Conservation (phyloP, 1,139 yeast genomes). For the Yamadazyma oceani region DNA sequence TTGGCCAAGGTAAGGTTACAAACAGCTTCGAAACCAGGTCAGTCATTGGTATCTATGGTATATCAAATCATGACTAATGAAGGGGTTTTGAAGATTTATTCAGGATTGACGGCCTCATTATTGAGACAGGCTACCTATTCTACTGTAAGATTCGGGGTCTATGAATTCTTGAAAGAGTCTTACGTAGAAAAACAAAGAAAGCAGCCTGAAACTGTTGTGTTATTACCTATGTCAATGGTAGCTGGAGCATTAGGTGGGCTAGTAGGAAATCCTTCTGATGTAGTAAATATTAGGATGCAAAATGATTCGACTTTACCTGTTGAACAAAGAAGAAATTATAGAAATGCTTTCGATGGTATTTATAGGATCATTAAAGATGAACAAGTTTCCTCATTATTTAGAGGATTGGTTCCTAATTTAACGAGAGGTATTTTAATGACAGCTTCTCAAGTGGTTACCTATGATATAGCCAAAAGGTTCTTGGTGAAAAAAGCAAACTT, state of each 20-base stretch:
- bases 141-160: constrained; percentile 80
- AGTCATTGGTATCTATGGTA: constrained; percentile 61
- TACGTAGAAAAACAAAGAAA: constrained; percentile 35
- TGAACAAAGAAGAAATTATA: constrained; percentile 69
- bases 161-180: constrained; percentile 69
- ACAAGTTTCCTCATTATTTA: constrained; percentile 57
- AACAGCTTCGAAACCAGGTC: constrained; percentile 66
- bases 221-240: constrained; percentile 77
- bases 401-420: constrained; percentile 78
- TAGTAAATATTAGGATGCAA: constrained; percentile 88
- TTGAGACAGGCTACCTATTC: constrained; percentile 88
- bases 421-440: constrained; percentile 86
- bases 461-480: constrained; percentile 69
- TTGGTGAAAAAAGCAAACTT: constrained; percentile 51
- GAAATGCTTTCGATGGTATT: constrained; percentile 78
- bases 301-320: constrained; percentile 73
- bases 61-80: constrained; percentile 59
- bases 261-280: constrained; percentile 86
- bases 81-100: constrained; percentile 68
- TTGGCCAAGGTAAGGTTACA: constrained; percentile 84
- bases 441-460: constrained; percentile 87
- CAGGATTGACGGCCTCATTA: constrained; percentile 79
- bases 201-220: constrained; percentile 41
- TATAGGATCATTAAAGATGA: constrained; percentile 61
- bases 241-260: constrained; percentile 84